A percentile compares a stretch with the other conserved stretches of the same genome.
phyloP scores from a whole-genome alignment of 768 basidiomycete species.

The Porphyrellus cyaneotinctus region DNA sequence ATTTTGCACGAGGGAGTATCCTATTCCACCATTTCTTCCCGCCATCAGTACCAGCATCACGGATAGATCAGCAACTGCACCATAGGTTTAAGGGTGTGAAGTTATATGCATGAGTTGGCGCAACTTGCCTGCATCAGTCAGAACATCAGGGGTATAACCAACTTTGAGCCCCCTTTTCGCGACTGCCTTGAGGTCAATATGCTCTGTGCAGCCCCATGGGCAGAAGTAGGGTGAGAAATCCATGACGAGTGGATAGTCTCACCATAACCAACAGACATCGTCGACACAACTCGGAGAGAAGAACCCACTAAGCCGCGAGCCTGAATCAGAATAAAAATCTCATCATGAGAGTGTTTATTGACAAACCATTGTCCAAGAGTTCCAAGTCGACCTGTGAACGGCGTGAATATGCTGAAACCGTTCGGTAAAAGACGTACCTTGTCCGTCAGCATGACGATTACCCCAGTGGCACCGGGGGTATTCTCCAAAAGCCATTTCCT shows the following conservation, averaged over 20 bases:
- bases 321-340: background rate
- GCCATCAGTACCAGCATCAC: slow-evolving; percentile 96
- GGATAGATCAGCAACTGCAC: slow-evolving; percentile 79
- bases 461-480: slow-evolving; percentile 57
- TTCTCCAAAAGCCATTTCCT: slow-evolving; percentile 74
- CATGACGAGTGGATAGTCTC: slow-evolving; percentile 12
- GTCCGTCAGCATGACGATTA: slow-evolving; percentile 65
- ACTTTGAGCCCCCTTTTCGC: slow-evolving; percentile 61
- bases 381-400: slow-evolving; percentile 62
- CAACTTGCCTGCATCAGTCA: slow-evolving; percentile 78
- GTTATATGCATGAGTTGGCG: background rate
- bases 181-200: slow-evolving; percentile 62
- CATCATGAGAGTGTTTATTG: background rate
- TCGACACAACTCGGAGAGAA: slow-evolving; percentile 77
- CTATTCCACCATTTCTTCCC: slow-evolving; percentile 68
- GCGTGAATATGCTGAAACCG: background rate
- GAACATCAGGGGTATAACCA: slow-evolving; percentile 91
- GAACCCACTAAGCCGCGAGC: slow-evolving; percentile 57
- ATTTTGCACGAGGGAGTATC: slow-evolving; percentile 58
- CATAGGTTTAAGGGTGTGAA: background rate
- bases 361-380: slow-evolving; percentile 40
- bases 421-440: slow-evolving; percentile 43
- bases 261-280: slow-evolving; percentile 92
- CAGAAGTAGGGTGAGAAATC: background rate
- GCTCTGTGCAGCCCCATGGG: slow-evolving; percentile 51